Conservation (phyloP, 2,329 filamentous ascomycete species). For the Penicillium polonicum region DNA sequence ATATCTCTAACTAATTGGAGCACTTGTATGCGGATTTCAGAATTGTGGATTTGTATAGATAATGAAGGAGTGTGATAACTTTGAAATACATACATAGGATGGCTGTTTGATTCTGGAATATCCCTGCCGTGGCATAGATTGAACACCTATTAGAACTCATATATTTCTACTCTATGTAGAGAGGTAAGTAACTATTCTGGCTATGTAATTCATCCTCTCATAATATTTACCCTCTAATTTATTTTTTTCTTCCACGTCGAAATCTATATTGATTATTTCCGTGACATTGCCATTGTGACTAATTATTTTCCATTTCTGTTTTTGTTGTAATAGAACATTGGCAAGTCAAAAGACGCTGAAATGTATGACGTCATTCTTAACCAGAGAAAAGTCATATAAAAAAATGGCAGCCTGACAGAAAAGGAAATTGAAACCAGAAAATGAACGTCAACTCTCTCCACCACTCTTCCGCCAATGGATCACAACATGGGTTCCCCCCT, state of each 20-base stretch:
- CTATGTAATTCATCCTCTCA: too few species aligned
- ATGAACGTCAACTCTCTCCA: neutral
- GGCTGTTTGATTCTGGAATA: too few species aligned
- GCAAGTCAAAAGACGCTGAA: neutral
- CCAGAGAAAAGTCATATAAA: neutral
- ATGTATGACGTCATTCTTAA: neutral
- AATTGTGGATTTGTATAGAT: neutral
- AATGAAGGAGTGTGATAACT: neutral
- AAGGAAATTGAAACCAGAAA: neutral
- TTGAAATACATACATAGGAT: too few species aligned
- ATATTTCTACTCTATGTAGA: neutral
- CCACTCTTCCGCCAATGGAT: neutral
- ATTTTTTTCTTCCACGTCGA: neutral
- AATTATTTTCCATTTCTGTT: too few species aligned
- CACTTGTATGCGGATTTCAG: neutral
- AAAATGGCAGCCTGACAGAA: neutral
- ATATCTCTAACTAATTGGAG: neutral
- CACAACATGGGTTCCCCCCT: constrained; percentile 4
- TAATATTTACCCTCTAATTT: too few species aligned
- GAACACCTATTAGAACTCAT: neutral
- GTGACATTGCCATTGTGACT: neutral
- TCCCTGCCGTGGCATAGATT: neutral
- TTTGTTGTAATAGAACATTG: neutral
- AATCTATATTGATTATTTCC: neutral
- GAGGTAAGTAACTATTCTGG: too few species aligned